These are phyloP conservation scores for Gomphus bonarii DNA, from an alignment of 1,284 basidiomycete species.

Conservation along the genomic window DNA sequence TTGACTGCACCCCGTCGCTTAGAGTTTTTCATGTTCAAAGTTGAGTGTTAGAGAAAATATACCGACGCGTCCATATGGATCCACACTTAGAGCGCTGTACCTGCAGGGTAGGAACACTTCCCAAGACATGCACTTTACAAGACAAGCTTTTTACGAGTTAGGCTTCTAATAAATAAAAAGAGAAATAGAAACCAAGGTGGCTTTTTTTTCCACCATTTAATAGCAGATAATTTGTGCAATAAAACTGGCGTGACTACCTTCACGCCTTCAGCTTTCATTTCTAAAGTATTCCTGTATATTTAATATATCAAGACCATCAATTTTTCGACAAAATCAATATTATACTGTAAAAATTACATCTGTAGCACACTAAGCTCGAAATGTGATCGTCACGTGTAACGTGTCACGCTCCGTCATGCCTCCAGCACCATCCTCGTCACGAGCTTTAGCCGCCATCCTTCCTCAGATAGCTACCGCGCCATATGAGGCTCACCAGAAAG, in stretches of 20 bases:
- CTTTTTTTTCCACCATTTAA: too few relatives aligned
- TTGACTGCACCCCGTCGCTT: constrained; percentile 29
- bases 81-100: neutral
- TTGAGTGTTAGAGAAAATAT: neutral
- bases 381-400: neutral
- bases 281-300: too few relatives aligned
- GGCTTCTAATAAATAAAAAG: too few relatives aligned
- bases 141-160: too few relatives aligned
- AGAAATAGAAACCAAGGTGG: too few relatives aligned
- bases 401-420: constrained; percentile 9
- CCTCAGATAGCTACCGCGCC: constrained; percentile 61
- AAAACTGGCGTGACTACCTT: too few relatives aligned
- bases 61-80: neutral
- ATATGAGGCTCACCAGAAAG: constrained; percentile 92
- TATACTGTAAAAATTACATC: too few relatives aligned
- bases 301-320: too few relatives aligned
- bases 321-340: neutral
- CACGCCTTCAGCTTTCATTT: too few relatives aligned
- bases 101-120: too few relatives aligned
- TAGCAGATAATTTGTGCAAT: too few relatives aligned
- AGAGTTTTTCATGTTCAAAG: constrained; percentile 1
- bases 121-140: too few relatives aligned
- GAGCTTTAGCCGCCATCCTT: constrained; percentile 66
- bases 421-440: constrained; percentile 35
- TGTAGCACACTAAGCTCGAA: neutral